Conservation (phyloP, 352 stramenopile genomes). For the Globisporangium lucens region DNA sequence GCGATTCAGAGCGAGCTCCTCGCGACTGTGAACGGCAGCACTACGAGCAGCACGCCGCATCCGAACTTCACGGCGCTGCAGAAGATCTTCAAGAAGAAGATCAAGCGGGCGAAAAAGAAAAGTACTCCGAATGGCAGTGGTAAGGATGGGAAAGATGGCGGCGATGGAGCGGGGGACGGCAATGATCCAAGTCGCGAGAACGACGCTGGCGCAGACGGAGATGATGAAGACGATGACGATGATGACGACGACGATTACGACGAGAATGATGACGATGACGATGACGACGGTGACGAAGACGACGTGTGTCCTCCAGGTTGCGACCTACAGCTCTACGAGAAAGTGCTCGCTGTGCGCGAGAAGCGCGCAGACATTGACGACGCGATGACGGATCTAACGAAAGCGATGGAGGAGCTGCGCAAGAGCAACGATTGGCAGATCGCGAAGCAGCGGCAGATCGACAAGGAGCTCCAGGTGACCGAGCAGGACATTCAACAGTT, state of each 20-base stretch:
- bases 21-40: constrained; percentile 56
- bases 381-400: constrained; percentile 77
- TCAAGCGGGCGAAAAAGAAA: constrained; percentile 90
- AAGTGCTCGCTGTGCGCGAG: constrained; percentile 89
- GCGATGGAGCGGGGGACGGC: constrained; percentile 27
- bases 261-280: constrained; percentile 88
- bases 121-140: constrained; percentile 15
- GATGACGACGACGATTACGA: constrained; percentile 76
- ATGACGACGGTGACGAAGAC: constrained; percentile 91
- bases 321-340: constrained; percentile 90
- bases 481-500: constrained; percentile 89
- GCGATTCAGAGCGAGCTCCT: constrained; percentile 71
- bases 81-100: constrained; percentile 91
- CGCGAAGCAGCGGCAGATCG: constrained; percentile 85
- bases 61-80: constrained; percentile 68
- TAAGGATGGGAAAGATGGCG: constrained; percentile 36
- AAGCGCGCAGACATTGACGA: constrained; percentile 91
- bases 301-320: constrained; percentile 89
- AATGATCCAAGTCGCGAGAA: constrained; percentile 42
- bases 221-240: constrained; percentile 72
- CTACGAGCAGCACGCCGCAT: constrained; percentile 37
- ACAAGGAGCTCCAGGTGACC: constrained; percentile 89
- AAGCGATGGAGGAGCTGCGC: constrained; percentile 87
- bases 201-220: constrained; percentile 61
- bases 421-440: constrained; percentile 82